Evolutionary conservation across 495 filamentous ascomycete species (phyloP).

Genomic region (Elaphomyces granulatus): DNA sequence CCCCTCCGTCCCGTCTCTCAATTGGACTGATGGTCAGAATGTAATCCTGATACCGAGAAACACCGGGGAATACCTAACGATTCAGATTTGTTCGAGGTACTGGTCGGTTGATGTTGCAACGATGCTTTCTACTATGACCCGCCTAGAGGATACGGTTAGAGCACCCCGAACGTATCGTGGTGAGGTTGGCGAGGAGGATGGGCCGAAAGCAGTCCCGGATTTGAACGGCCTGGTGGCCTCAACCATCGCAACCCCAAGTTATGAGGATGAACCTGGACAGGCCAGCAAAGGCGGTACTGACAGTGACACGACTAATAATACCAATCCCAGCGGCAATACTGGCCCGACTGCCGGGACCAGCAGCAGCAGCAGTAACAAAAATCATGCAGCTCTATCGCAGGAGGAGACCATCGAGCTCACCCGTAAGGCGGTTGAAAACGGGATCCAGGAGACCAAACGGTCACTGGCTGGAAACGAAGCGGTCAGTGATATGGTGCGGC

Average conservation of each 20-base stretch:
- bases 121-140: slow-evolving; percentile 28
- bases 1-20: too few species aligned
- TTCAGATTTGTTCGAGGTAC: too few species aligned
- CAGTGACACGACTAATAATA: background rate
- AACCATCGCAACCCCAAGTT: slow-evolving; percentile 15
- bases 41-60: too few species aligned
- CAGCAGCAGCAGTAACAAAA: slow-evolving; percentile 11
- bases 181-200: slow-evolving; percentile 23
- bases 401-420: slow-evolving; percentile 44
- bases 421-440: slow-evolving; percentile 49
- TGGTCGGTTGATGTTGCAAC: too few species aligned
- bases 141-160: slow-evolving; percentile 27
- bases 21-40: too few species aligned
- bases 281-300: slow-evolving; percentile 7
- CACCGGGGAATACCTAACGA: too few species aligned
- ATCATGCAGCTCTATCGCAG: slow-evolving; percentile 14
- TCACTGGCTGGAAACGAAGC: slow-evolving; percentile 53
- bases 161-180: slow-evolving; percentile 21
- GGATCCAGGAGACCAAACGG: slow-evolving; percentile 52
- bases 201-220: slow-evolving; percentile 13
- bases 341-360: too few species aligned
- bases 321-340: background rate
- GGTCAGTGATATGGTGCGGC: slow-evolving; percentile 54
- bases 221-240: slow-evolving; percentile 11
- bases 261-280: slow-evolving; percentile 21